Evolutionary conservation across 768 basidiomycete genomes (phyloP), one percentile per base, ranked within the genome.

Genomic region (Suillus subaureus): DNA sequence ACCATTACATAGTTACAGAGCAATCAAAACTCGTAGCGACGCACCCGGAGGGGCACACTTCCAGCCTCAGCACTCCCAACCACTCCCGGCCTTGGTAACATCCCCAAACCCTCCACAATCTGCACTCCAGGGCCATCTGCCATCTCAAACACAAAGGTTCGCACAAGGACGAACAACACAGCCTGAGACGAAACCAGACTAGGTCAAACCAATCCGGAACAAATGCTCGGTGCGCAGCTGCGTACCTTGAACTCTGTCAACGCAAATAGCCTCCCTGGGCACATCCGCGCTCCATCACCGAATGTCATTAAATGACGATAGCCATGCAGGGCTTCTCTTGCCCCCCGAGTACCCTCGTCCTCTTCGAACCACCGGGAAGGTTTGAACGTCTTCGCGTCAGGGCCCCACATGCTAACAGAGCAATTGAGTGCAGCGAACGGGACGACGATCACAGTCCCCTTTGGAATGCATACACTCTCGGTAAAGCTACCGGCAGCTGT

Each of bases 221-320:
- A 6, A 21, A 60, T 16, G 28, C 2, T 23, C 15, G 16, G 7
- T 23, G 16, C 4, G 15, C 37, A 39, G 9, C 39, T 21, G 31
- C 57, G 18, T 8, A 81, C 82, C 78, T 83, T 83, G 66, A 81
- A 73, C 65, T 81, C 78, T 0, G 78, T 74, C 26, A 82, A 62
- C 3, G 82, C 81, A 64, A 84, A 84, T 16, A 70, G 71, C 42
- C 77, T 79, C 18, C 84, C 84, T 13, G 83, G 72, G 66, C 84
- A 85, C n/a, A 73, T 77, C 40, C 82, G 72, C 4, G 81, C 79
- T 1, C 84, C 84, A 63, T 84, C 83, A 2, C 76, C 69, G 66
- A 84, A 84, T 0, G 80, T 81, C 63, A 82, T 73, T 2, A 84
- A 62, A 45, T 84, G 82, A 21, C 74, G 71, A 40, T 79, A 75